Base-by-base conservation (phyloP, 2,329 filamentous ascomycete genomes). In the Alternaria sp. region DNA sequence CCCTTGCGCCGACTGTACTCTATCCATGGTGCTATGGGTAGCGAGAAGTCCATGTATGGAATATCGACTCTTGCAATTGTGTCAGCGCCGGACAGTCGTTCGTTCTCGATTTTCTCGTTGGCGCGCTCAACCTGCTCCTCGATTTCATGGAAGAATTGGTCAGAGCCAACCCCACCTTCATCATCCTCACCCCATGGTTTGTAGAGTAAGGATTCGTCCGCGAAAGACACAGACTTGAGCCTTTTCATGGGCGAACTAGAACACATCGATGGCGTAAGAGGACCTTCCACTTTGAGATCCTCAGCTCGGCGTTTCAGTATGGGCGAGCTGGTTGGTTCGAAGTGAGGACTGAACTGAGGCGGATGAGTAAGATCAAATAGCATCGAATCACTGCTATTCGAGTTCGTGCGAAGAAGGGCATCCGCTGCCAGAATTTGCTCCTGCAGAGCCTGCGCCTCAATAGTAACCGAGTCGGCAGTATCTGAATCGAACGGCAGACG, bases 21-120 rank as follows among this genome's bases (percentile, higher is more conserved):
- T 36, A 80, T 66, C 87, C 87, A 89, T 1, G 85, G 86, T 5
- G 83, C 75, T 7, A 72, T 63, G 11, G 81, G 78, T 15, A 77
- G 65, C 0, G 79, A 74, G 36, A 83, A 81, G 26, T 84, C 82
- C 63, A 88, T 72, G 0, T 75, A 26, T 0, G 86, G 86, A 5
- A 87, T 80, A n/a, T 81, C 69, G 1, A 87, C 80, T 43, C 86
- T 81, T 54, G 79, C 77, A 5, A 80, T 84, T 0, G 84, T 83
- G 63, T 86, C 84, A 11, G 81, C 76, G 62, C 82, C 82, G 9
- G 78, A 77, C 3, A 87, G 74, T 56, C 81, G 77, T 64, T 87
- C 85, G 32, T 81, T 78, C n/a, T 81, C 76, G 3, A 83, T 47
- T 17, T 68, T 73, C 13, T 69, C 61, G 4, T 79, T 73, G 4